phyloP scores from a whole-genome alignment of 495 filamentous ascomycete species.

The Cercophora scortea region DNA sequence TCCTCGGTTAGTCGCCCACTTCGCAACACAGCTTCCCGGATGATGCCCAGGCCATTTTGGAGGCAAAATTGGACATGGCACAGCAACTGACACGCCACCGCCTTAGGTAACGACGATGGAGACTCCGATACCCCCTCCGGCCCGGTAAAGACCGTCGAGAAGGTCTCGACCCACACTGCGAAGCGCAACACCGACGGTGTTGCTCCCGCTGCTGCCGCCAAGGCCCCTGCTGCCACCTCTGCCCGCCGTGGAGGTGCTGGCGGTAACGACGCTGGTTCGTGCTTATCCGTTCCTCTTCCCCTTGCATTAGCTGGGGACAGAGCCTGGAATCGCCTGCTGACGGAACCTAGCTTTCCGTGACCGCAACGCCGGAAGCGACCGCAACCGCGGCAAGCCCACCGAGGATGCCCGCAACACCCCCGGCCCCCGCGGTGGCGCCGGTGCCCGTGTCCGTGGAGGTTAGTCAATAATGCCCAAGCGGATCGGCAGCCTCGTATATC shows the following conservation, averaged over 20 bases:
- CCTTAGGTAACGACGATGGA: conserved; percentile 76
- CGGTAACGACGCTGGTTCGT: conserved; percentile 77
- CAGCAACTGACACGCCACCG: background rate
- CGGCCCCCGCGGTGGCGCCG: conserved; percentile 43
- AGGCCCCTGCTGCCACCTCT: conserved; percentile 30
- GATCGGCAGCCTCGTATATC: background rate
- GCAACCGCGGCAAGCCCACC: conserved; percentile 74
- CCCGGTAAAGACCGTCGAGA: conserved; percentile 81
- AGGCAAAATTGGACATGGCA: conserved; percentile 2
- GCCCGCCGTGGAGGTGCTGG: conserved; percentile 48
- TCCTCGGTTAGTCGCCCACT: conserved; percentile 57
- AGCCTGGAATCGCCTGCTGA: no score
- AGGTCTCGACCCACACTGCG: conserved; percentile 63
- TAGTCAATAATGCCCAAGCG: conserved; percentile 11
- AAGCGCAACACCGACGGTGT: conserved; percentile 87
- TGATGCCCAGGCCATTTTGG: background rate
- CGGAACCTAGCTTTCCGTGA: conserved; percentile 71
- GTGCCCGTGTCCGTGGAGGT: conserved; percentile 54
- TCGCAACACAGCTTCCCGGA: background rate
- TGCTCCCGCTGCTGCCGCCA: conserved; percentile 48
- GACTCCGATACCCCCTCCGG: conserved; percentile 71
- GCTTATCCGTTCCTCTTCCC: no score
- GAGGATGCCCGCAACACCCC: conserved; percentile 54
- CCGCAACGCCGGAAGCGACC: conserved; percentile 69
- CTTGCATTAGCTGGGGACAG: no score